phyloP scores from a whole-genome alignment of 2,329 filamentous ascomycete genomes.

The Fusarium sp. region DNA sequence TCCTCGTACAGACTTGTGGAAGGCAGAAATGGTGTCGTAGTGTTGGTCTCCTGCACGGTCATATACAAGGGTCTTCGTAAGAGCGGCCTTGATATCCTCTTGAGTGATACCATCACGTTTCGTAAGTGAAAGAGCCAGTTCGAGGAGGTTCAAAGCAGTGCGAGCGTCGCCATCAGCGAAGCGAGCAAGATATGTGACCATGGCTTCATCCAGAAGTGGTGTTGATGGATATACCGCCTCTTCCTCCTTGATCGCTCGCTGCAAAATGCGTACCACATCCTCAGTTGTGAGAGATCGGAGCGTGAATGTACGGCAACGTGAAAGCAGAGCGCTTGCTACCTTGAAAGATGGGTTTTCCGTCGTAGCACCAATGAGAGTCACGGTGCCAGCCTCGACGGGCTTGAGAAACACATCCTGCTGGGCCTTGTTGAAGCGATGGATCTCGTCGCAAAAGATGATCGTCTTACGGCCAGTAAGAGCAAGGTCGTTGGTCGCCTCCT shows the following conservation, averaged over 20 bases:
- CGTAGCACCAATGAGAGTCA: constrained; percentile 93
- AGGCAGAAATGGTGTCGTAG: constrained; percentile 96
- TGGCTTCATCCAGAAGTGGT: constrained; percentile 77
- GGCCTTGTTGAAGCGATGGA: constrained; percentile 88
- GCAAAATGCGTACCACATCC: constrained; percentile 78
- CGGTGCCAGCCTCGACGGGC: constrained; percentile 88
- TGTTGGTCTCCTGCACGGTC: constrained; percentile 96
- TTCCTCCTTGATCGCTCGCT: constrained; percentile 77
- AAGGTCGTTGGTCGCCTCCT: constrained; percentile 83
- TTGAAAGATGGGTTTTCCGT: constrained; percentile 96
- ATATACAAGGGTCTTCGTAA: constrained; percentile 95
- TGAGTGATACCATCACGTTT: constrained; percentile 72
- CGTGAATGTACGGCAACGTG: constrained; percentile 90
- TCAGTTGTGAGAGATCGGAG: constrained; percentile 78
- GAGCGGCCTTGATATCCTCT: constrained; percentile 79
- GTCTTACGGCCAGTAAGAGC: constrained; percentile 87
- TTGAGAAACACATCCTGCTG: constrained; percentile 96
- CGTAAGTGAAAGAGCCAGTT: constrained; percentile 81
- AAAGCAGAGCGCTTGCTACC: constrained; percentile 86
- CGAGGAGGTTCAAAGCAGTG: constrained; percentile 90
- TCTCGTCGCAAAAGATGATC: constrained; percentile 98
- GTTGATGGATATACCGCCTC: constrained; percentile 55
- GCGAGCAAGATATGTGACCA: constrained; percentile 82
- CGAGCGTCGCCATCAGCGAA: constrained; percentile 94
- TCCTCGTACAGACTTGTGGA: constrained; percentile 94